A percentile compares a stretch with the other conserved stretches of the same genome.
These are phyloP conservation scores for Lepidium aucheri DNA, from an alignment of 345 rosid genomes.

Conservation along the genomic window DNA sequence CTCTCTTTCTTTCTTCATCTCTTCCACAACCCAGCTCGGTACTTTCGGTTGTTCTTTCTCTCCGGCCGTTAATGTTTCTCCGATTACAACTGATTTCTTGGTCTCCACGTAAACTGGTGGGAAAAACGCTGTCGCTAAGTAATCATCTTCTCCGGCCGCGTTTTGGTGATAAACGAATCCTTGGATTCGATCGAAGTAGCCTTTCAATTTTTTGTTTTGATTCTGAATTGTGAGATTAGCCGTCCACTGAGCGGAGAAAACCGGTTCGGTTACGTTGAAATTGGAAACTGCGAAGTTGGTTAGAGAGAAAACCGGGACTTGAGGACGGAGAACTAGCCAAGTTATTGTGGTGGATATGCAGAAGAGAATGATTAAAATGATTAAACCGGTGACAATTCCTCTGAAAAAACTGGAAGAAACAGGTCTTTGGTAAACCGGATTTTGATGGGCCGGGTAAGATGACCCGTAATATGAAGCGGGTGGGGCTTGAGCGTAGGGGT, in stretches of 20 bases:
- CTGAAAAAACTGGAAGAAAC: slow-evolving; percentile 24
- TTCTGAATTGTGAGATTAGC: slow-evolving; percentile 26
- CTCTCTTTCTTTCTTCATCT: slow-evolving; percentile 29
- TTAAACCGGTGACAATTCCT: slow-evolving; percentile 31
- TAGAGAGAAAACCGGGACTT: slow-evolving; percentile 25
- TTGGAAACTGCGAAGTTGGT: slow-evolving; percentile 23
- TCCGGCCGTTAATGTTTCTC: slow-evolving; percentile 24
- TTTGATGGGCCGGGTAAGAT: slow-evolving; percentile 16
- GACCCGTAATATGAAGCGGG: slow-evolving; percentile 36
- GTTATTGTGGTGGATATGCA: slow-evolving; percentile 27
- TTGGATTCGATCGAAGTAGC: slow-evolving; percentile 25
- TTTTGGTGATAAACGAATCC: slow-evolving; percentile 11
- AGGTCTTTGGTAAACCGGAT: slow-evolving; percentile 9
- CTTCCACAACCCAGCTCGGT: slow-evolving; percentile 26
- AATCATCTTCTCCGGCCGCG: slow-evolving; percentile 19
- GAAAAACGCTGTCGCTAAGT: slow-evolving; percentile 12
- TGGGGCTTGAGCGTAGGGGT: slow-evolving; percentile 32
- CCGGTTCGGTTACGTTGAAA: slow-evolving; percentile 27
- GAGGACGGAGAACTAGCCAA: slow-evolving; percentile 31
- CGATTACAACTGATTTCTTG: slow-evolving; percentile 12
- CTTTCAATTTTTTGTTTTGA: slow-evolving; percentile 32
- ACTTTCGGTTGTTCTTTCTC: slow-evolving; percentile 20
- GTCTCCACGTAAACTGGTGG: slow-evolving; percentile 24
- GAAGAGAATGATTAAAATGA: slow-evolving; percentile 26
- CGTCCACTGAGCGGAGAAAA: slow-evolving; percentile 30